These are phyloP conservation scores for Mycena kentingensis DNA, from an alignment of 768 basidiomycete species.

Conservation along the genomic window DNA sequence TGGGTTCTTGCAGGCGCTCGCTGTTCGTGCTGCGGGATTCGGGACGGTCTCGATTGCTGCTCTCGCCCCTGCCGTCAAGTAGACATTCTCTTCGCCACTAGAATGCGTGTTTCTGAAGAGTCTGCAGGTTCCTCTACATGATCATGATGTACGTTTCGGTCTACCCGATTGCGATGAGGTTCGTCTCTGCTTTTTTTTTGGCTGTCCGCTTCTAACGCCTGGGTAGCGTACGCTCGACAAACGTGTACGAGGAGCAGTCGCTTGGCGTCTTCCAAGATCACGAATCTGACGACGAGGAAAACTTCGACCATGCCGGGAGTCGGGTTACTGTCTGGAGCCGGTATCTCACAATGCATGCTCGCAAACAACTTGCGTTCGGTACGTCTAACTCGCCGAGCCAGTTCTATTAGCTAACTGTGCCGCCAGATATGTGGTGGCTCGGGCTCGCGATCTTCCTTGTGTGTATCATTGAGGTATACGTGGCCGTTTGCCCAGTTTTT, in stretches of 20 bases:
- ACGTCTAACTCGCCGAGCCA: constrained; percentile 17
- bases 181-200: constrained; percentile 6
- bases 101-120: constrained; percentile 5
- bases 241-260: constrained; percentile 92
- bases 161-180: constrained; percentile 85
- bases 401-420: neutral
- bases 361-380: constrained; percentile 92
- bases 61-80: constrained; percentile 92
- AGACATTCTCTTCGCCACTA: constrained; percentile 29
- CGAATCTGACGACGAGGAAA: constrained; percentile 49
- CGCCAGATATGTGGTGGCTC: constrained; percentile 94
- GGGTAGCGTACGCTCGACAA: constrained; percentile 82
- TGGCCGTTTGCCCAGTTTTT: neutral
- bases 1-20: constrained; percentile 76
- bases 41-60: constrained; percentile 67
- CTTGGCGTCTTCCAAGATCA: constrained; percentile 74
- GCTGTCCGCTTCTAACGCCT: neutral
- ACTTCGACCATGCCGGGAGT: constrained; percentile 50
- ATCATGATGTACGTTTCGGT: constrained; percentile 84
- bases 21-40: constrained; percentile 90
- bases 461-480: constrained; percentile 87
- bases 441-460: constrained; percentile 81
- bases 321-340: constrained; percentile 67
- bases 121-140: constrained; percentile 73
- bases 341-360: constrained; percentile 79